Percentiles rank a stretch among this genome's conserved stretches.
phyloP scores from a whole-genome alignment of 2,329 filamentous ascomycete genomes.

The Fusarium hostae region DNA sequence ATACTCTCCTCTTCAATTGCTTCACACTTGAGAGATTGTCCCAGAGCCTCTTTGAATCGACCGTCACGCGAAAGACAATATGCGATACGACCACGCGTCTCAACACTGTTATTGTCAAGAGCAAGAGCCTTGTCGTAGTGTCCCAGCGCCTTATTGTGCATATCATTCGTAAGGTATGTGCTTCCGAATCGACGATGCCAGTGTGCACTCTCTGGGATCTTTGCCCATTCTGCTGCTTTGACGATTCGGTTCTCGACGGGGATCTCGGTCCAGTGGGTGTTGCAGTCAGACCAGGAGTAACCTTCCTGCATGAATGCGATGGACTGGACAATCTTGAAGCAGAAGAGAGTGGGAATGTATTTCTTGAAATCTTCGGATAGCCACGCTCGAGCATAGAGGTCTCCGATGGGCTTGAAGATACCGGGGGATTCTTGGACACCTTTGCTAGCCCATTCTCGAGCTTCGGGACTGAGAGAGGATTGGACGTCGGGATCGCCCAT shows the following conservation, averaged over 20 bases:
- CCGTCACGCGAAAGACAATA: constrained; percentile 53
- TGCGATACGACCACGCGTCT: constrained; percentile 55
- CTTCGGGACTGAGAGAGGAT: constrained; percentile 45
- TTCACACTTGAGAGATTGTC: constrained; percentile 52
- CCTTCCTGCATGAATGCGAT: constrained; percentile 54
- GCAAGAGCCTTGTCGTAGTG: constrained; percentile 52
- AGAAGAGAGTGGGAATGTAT: constrained; percentile 55
- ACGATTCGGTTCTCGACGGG: constrained; percentile 49
- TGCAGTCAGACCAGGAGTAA: constrained; percentile 51
- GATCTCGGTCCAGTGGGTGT: constrained; percentile 51
- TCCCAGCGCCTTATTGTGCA: constrained; percentile 49
- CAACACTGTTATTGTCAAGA: constrained; percentile 52
- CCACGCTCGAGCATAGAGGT: constrained; percentile 54
- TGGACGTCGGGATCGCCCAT: constrained; percentile 50
- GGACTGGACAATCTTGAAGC: constrained; percentile 57
- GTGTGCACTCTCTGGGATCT: constrained; percentile 49
- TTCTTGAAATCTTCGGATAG: constrained; percentile 48
- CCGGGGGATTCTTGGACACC: constrained; percentile 43
- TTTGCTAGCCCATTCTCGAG: constrained; percentile 46
- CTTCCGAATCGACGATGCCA: constrained; percentile 55
- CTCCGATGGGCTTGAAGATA: constrained; percentile 53
- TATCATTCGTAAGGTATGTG: constrained; percentile 52
- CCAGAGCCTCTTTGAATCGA: constrained; percentile 50
- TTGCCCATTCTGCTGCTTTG: constrained; percentile 53
- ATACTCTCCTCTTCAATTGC: constrained; percentile 49